Percentiles rank a stretch among this genome's conserved stretches.
Conservation (phyloP, 371 early-diverging fungal genomes). For the Mucor velutinosus region DNA sequence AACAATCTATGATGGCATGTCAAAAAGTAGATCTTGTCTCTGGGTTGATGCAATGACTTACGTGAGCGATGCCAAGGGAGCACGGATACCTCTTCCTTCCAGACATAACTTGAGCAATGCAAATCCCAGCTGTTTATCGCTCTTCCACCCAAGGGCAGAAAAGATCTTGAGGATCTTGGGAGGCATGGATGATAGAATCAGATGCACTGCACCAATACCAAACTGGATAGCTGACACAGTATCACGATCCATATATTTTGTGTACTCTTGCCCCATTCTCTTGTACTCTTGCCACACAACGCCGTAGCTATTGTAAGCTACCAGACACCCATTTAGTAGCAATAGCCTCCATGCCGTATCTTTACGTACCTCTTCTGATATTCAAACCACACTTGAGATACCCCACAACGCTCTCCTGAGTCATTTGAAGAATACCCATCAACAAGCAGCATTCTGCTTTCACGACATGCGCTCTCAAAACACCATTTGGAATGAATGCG, state of each 20-base stretch:
- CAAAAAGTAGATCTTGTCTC: background rate
- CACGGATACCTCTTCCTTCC: conserved; percentile 58
- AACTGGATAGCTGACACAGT: conserved; percentile 54
- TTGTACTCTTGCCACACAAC: conserved; percentile 57
- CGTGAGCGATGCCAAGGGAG: conserved; percentile 62
- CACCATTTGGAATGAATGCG: conserved; percentile 53
- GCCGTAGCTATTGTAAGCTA: conserved; percentile 49
- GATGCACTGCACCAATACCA: conserved; percentile 64
- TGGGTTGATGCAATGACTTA: conserved; percentile 16
- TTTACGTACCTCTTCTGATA: conserved; percentile 56
- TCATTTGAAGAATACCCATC: conserved; percentile 57
- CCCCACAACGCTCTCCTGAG: conserved; percentile 59
- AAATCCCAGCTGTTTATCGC: conserved; percentile 62
- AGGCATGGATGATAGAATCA: conserved; percentile 62
- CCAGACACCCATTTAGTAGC: background rate
- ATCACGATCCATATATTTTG: conserved; percentile 49
- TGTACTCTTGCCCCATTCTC: conserved; percentile 50
- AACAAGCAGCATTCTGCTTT: conserved; percentile 60
- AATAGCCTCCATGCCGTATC: background rate
- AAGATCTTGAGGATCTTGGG: conserved; percentile 58
- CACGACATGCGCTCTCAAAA: conserved; percentile 60
- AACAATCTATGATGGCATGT: conserved; percentile 23
- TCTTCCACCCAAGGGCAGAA: conserved; percentile 57
- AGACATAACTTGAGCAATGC: conserved; percentile 57
- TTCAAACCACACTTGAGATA: conserved; percentile 65